Base-by-base conservation (phyloP, 805 yeast species). In the Cephaloascus albidus region DNA sequence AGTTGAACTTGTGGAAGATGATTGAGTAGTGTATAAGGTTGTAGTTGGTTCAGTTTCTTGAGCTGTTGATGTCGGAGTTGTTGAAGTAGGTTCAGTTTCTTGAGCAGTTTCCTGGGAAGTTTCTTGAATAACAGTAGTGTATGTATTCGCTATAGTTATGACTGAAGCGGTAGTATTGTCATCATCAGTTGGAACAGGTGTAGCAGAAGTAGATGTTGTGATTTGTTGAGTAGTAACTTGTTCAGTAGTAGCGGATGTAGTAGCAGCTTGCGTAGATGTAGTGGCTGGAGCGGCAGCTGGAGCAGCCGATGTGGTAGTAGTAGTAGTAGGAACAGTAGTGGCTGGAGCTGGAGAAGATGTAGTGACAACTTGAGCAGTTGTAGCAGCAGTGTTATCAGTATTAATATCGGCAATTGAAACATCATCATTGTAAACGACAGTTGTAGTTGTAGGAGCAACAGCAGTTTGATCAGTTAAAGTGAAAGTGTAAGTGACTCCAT, bases 401-500 rank as follows among this genome's bases (percentile, higher is more conserved):
- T 34, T 40, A 23, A 16, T 36, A 36, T 33, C 43, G 32, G 45
- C 53, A 35, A 50, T 50, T 39, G 48, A 47, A 4, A 49, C 40
- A 14, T 8, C 18, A 31, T 31, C 33, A 16, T 31, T 31, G 16
- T n/a, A 31, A 14, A 55, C 49, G 20, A 53, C 49, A 31, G 71
- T 61, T 18, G 60, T 58, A 36, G 68, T 63, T 27, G 61, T 53
- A 10, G 66, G 58, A 19, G 59, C 48, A 36, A 60, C 54, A 23
- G 56, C 59, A 47, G 63, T 51, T 26, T 52, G 56, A 18, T 55
- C 60, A 35, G 58, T 50, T 39, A 63, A 52, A 19, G 81, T 76
- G 42, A 53, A 50, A 14, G 80, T 74, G 46, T 63, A 72, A 31
- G 76, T 70, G 33, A 60, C 71, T 36, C 75, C 78, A 49, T 71